Base-by-base conservation (phyloP, 2,329 filamentous ascomycete genomes). In the Hymenoscyphus repandus region DNA sequence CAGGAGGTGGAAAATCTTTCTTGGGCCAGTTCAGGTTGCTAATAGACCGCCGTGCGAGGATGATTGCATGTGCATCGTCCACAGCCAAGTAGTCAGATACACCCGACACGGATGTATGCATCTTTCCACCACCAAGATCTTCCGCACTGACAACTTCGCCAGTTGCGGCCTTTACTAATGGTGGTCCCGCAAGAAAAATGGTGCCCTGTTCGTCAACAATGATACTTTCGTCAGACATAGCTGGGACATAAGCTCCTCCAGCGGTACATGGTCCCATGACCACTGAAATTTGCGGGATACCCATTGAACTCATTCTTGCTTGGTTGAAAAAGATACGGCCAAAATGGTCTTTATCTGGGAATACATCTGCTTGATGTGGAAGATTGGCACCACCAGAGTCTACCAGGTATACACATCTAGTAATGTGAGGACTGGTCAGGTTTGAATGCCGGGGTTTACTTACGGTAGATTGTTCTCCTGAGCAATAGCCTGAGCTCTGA, bases 261-360 rank as follows among this genome's bases (percentile, higher is more conserved):
- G 92, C 92, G 1, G 93, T 99, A 71, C 93, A 99, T 39, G 92
- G 88, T 0, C 92, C 92, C 92, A 99, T 96, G 42, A 99, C 92
- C 2, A 96, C 90, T 9, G 89, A 85, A 60, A 99, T 87, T 66
- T 97, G 92, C 1, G 92, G 92, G 55, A 97, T 95, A 4, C 90
- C 90, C 59, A 85, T 73, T 1, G 86, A 80, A 60, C 88, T 93
- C 90, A 97, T 96, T 63, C 89, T 79, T 2, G 93, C 92, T 70
- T 99, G 92, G 72, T 99, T 96, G 77, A 87, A 99, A 76, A 99
- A 99, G 67, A 97, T 96, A 58, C 92, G 88, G 33, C 92, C 66
- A 66, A 99, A 97, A 69, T 97, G 92, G 49, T 96, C 90, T 58
- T 85, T 79, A 68, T 97, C 92, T 1, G 92, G 93, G 69, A 99